Evolutionary conservation across 2,329 filamentous ascomycete species (phyloP), one percentile per base, ranked within the genome.

Genomic region (Colletotrichum filicis): DNA sequence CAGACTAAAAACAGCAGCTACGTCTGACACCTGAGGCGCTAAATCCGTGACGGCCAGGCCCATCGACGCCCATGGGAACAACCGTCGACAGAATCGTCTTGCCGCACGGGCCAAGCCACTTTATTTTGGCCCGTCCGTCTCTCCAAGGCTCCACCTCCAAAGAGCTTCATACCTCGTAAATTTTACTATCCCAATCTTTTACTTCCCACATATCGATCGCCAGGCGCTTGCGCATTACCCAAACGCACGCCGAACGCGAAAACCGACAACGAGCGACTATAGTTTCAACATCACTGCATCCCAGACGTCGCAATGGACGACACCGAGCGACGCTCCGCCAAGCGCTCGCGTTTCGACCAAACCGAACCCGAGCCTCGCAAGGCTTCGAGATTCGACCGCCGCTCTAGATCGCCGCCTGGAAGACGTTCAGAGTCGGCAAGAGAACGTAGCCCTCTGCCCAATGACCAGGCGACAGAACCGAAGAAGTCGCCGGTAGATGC

Each of bases 261-360:
- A 5, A 3, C 4, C 26, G 4, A 11, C 7, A 14, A n/a, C 14
- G 28, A 24, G 35, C 22, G n/a, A 26, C 24, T n/a, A 14, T 24
- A 26, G 14, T 12, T 11, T 19, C 66, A 22, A 11, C 14, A 24
- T 6, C n/a, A 52, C 8, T 22, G 22, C 55, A 12, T 37, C 24
- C 19, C 19, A 28, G 8, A 58, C 32, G 59, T 49, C 52, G 46
- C 42, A 67, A 85, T 97, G 95, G 91, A 93, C 76, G 94, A 97
- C 79, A 88, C 92, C 75, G 93, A 95, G 77, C 90, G 92, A 80
- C 91, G 91, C 74, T 87, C 87, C 74, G 86, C 87, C 74, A 97
- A 97, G 87, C 93, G 95, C 75, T 98, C 95, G 80, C 95, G 96
- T 82, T 98, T 98, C 84, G 96, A 98, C 81, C 94, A 97, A 83